Evolutionary conservation across 352 stramenopile species (phyloP).

Genomic region (Blastocystis sp.): DNA sequence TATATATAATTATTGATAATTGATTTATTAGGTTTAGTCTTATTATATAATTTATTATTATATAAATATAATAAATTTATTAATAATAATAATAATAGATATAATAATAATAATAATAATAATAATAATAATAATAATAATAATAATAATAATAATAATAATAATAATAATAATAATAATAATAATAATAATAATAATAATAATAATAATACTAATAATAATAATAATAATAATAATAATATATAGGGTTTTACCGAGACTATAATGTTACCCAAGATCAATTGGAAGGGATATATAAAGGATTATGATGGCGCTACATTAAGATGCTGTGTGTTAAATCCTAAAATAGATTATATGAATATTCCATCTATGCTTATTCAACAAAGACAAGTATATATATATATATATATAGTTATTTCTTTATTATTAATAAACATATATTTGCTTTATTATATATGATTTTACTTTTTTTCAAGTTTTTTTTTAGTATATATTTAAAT

Average conservation of each 20-base stretch:
- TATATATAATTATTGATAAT: too few species aligned
- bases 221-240: too few species aligned
- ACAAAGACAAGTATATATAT: slow-evolving; percentile 68
- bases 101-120: too few species aligned
- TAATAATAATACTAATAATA: too few species aligned
- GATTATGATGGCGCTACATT: slow-evolving; percentile 96
- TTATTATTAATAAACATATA: slow-evolving; percentile 46
- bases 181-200: too few species aligned
- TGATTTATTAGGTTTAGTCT: too few species aligned
- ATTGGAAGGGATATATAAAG: slow-evolving; percentile 95
- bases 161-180: too few species aligned
- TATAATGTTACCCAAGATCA: slow-evolving; percentile 55
- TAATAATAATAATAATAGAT: too few species aligned
- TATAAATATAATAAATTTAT: too few species aligned
- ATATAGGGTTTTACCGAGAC: slow-evolving; percentile 44
- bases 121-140: too few species aligned
- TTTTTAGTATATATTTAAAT: neutral
- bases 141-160: too few species aligned
- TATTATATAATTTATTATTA: too few species aligned
- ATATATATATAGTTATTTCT: slow-evolving; percentile 45
- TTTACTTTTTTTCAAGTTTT: neutral
- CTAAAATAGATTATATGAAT: slow-evolving; percentile 80
- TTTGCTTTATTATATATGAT: slow-evolving; percentile 1
- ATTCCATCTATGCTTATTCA: slow-evolving; percentile 75
- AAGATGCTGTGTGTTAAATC: slow-evolving; percentile 96